Conservation (phyloP, 164 flowering plant genomes). For the Dillenia suffruticosa region DNA sequence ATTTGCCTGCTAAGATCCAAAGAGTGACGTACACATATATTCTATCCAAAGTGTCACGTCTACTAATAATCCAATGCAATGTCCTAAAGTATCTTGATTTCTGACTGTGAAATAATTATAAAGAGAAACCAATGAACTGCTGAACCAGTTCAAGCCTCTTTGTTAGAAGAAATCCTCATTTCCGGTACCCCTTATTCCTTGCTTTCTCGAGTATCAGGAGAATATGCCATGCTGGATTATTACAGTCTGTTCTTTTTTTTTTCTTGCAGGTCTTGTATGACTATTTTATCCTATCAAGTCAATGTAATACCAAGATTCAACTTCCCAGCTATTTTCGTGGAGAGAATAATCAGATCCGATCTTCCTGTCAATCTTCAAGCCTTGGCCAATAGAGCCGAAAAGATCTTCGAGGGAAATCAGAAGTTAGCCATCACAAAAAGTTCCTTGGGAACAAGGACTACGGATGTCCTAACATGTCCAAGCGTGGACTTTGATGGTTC, state of each 20-base stretch:
- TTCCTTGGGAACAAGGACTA: constrained; percentile 17
- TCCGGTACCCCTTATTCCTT: too few relatives aligned
- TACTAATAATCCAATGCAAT: too few relatives aligned
- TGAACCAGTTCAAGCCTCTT: too few relatives aligned
- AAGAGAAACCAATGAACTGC: too few relatives aligned
- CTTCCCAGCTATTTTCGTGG: constrained; percentile 92
- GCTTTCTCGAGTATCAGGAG: too few relatives aligned
- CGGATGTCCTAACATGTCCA: constrained; percentile 15
- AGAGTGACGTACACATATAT: too few relatives aligned
- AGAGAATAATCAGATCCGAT: constrained; percentile 88
- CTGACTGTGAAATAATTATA: too few relatives aligned
- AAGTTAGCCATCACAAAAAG: constrained; percentile 17
- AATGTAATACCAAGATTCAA: constrained; percentile 88
- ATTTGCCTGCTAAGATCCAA: too few relatives aligned
- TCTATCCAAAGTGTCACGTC: too few relatives aligned
- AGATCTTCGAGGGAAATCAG: constrained; percentile 30
- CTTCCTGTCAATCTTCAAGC: constrained; percentile 94
- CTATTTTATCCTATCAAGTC: constrained; percentile 76
- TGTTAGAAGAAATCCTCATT: too few relatives aligned
- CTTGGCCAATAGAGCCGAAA: constrained; percentile 73
- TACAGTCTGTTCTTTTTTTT: constrained; percentile 4
- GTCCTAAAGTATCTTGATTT: too few relatives aligned
- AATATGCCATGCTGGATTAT: too few relatives aligned
- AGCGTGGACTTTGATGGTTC: constrained; percentile 21
- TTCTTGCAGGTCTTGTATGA: constrained; percentile 44